Base-by-base conservation (phyloP, 2,329 filamentous ascomycete genomes). In the Arthrinium phaeospermum region DNA sequence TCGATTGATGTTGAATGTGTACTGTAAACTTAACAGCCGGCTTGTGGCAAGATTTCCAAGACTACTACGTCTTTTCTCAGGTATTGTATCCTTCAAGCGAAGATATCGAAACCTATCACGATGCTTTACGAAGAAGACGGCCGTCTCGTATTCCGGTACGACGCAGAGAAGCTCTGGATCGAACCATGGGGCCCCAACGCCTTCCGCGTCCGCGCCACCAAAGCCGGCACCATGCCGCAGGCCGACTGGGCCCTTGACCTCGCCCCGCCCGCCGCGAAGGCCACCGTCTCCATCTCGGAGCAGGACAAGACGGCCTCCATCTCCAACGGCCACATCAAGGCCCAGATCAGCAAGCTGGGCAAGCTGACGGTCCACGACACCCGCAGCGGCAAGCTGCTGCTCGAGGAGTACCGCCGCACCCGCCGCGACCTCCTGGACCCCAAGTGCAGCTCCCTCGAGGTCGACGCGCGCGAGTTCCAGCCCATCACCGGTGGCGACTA, bases 391-490 rank as follows among this genome's bases (percentile, higher is more conserved):
- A 76, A 83, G 14, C 75, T 90, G 1, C 80, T 90, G 0, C 57
- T 64, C 57, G 87, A 90, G 73, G 88, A 90, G 74, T 90, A 86
- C 76, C 80, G 83, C 44, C 85, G 88, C 27, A 82, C 86, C 73
- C 83, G 88, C 10, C 76, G 78, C 44, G 87, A 91, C 73, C 81
- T 86, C 2, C 77, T 78, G 6, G 89, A 91, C 74, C 88, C 89
- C 0, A 90, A 90, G 77, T 88, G 87, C 79, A 90, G 87, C 74
- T 86, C 90, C 0, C 80, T 92, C 2, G 81, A 86, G 12, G 81
- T 91, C 24, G 83, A 89, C 73, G 87, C 88, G 1, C 87, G 90
- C 24, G 89, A 91, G 77, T 89, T 91, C 77, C 85, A 85, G 70
- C 85, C 88, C 0, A 84, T 86, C 2, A 79, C 84, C 0, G 89